Base-by-base conservation (phyloP, 2,329 filamentous ascomycete species). In the Fusarium dlaminii region DNA sequence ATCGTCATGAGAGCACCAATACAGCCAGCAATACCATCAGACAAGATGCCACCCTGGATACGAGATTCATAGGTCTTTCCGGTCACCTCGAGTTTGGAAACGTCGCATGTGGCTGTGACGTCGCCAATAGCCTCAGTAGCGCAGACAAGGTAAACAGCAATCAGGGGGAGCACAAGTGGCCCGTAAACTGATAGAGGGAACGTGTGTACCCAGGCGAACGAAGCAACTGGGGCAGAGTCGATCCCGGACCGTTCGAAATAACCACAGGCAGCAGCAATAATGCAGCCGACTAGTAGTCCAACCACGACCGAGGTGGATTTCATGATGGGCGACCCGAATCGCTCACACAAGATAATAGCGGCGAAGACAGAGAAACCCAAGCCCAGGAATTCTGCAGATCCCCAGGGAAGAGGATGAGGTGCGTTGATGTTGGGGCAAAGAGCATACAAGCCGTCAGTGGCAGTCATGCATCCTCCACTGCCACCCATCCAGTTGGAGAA, bases 241-340 rank as follows among this genome's bases (percentile, higher is more conserved):
- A 97, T 95, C 34, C 90, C 87, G n/a, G 86, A 86, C n/a, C 86
- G 85, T 79, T 93, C 92, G 79, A 95, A 96, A 82, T 96, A 96
- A 36, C 93, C 93, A 58, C 88, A 91, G 3, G 93, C 93, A 0
- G 88, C 93, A 17, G 92, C 93, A 69, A 96, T 93, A 77, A 95
- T 92, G 82, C 93, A 95, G 51, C 94, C 94, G 3, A 92, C 80
- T 0, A 94, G 87, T 10, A 95, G 86, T 20, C 94, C 93, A 63
- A 94, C 86, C 46, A 95, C 90, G 37, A 96, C 93, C 36, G 91
- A 91, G 13, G 90, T 92, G 6, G 91, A 93, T 80, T 95, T 95
- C 92, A 96, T 95, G 74, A 96, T 92, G 0, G 94, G 94, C 1
- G 93, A 89, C 3, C 94, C 94, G 76, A 95, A 95, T 17, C 93